phyloP scores from a whole-genome alignment of 805 yeast species.

The Candida bentonensis region DNA sequence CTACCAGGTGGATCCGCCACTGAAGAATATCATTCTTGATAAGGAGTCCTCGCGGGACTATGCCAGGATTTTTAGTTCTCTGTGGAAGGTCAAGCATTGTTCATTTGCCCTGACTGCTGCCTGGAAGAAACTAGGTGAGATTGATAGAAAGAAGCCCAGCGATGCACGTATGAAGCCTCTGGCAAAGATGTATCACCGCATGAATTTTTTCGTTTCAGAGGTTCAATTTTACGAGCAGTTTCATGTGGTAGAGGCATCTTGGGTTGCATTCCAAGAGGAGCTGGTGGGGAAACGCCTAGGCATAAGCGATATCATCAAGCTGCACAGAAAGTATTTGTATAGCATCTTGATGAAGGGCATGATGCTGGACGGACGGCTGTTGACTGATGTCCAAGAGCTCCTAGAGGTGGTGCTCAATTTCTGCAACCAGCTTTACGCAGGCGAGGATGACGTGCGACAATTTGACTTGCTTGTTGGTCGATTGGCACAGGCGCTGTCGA shows the following conservation, averaged over 20 bases:
- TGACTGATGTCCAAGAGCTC: slow-evolving; percentile 20
- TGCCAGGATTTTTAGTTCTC: slow-evolving; percentile 66
- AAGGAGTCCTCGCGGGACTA: slow-evolving; percentile 36
- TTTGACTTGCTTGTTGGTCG: too few species aligned
- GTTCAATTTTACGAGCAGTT: slow-evolving; percentile 23
- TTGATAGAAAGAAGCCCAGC: slow-evolving; percentile 3
- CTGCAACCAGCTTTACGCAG: slow-evolving; percentile 4
- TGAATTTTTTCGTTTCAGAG: slow-evolving; percentile 22
- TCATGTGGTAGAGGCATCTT: slow-evolving; percentile 25
- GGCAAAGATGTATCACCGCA: slow-evolving; percentile 16
- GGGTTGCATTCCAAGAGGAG: slow-evolving; percentile 18
- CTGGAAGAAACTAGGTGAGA: slow-evolving; percentile 27
- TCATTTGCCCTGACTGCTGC: slow-evolving; percentile 34
- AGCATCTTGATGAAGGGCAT: slow-evolving; percentile 20
- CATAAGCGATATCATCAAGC: slow-evolving; percentile 21
- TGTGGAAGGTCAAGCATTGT: slow-evolving; percentile 66
- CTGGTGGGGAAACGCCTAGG: slow-evolving; percentile 16
- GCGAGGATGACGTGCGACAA: slow-evolving; percentile 2
- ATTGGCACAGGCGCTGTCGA: too few species aligned
- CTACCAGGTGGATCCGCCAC: slow-evolving; percentile 37
- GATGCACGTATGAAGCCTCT: too few species aligned
- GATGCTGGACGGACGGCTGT: slow-evolving; percentile 18
- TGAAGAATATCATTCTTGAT: slow-evolving; percentile 42
- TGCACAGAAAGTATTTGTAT: slow-evolving; percentile 20
- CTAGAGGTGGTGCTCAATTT: slow-evolving; percentile 17